These are phyloP conservation scores for Fusarium anthophilum DNA, from an alignment of 2,329 filamentous ascomycete species.

Conservation along the genomic window DNA sequence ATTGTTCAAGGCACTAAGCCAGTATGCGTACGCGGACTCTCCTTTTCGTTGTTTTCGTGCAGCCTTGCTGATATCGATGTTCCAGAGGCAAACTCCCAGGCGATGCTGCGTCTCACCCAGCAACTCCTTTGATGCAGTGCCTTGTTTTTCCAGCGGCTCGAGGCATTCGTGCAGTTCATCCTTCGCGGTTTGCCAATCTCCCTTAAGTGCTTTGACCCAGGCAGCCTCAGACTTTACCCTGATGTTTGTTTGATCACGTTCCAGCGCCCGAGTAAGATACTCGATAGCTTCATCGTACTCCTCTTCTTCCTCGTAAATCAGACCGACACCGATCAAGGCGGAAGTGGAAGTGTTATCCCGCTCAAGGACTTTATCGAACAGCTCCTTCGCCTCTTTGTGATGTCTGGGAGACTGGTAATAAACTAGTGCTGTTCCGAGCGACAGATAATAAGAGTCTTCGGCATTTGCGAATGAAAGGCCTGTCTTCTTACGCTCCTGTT, in stretches of 20 bases:
- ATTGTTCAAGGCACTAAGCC: slow-evolving; percentile 83
- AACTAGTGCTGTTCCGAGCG: slow-evolving; percentile 87
- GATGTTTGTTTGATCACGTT: slow-evolving; percentile 77
- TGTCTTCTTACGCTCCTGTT: slow-evolving; percentile 69
- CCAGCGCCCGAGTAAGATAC: slow-evolving; percentile 80
- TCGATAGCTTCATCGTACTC: slow-evolving; percentile 84
- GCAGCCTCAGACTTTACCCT: slow-evolving; percentile 86
- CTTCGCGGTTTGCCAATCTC: slow-evolving; percentile 75
- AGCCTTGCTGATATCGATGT: slow-evolving; percentile 76
- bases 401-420: slow-evolving; percentile 90
- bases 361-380: slow-evolving; percentile 84
- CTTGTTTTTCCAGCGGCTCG: slow-evolving; percentile 69
- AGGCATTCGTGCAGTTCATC: slow-evolving; percentile 77
- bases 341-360: slow-evolving; percentile 80
- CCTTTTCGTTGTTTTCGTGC: slow-evolving; percentile 83
- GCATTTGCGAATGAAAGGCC: slow-evolving; percentile 76
- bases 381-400: slow-evolving; percentile 84
- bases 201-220: slow-evolving; percentile 89
- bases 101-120: slow-evolving; percentile 87
- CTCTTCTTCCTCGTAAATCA: slow-evolving; percentile 93
- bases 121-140: slow-evolving; percentile 69
- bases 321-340: slow-evolving; percentile 87
- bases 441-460: slow-evolving; percentile 77
- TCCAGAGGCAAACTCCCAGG: slow-evolving; percentile 88
- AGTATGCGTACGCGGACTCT: slow-evolving; percentile 76